These are phyloP conservation scores for Quercus phellos DNA, from an alignment of 331 rosid genomes.

Conservation along the genomic window DNA sequence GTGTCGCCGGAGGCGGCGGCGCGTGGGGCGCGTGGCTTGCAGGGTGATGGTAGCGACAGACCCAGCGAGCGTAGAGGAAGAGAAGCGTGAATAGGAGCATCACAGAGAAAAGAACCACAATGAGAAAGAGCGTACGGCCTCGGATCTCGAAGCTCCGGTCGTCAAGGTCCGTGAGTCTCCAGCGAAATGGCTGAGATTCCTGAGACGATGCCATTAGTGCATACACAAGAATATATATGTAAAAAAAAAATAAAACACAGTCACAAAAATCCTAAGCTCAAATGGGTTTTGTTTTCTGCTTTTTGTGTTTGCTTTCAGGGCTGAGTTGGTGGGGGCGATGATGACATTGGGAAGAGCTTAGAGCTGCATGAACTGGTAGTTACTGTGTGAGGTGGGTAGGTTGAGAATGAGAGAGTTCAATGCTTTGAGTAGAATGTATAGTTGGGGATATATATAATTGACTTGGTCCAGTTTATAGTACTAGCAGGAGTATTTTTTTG, in stretches of 20 bases:
- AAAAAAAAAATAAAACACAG: too few species aligned
- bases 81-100: slow-evolving; percentile 49
- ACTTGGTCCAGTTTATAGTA: too few species aligned
- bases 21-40: slow-evolving; percentile 12
- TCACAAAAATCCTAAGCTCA: too few species aligned
- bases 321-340: not conserved
- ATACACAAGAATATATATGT: too few species aligned
- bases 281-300: too few species aligned
- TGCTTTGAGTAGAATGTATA: not conserved
- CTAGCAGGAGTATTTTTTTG: too few species aligned
- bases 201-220: not conserved
- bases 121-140: slow-evolving; percentile 61
- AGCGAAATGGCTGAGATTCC: slow-evolving; percentile 5
- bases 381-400: not conserved
- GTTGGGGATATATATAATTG: not conserved
- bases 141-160: slow-evolving; percentile 52
- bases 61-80: slow-evolving; percentile 71
- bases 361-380: not conserved
- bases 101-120: slow-evolving; percentile 50
- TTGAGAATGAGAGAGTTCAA: not conserved
- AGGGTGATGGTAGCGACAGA: slow-evolving; percentile 47
- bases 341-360: not conserved
- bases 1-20: slow-evolving; percentile 20
- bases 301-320: not conserved
- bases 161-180: slow-evolving; percentile 63